phyloP scores from a whole-genome alignment of 805 yeast genomes.

The Grigorovia yakushimaensis region DNA sequence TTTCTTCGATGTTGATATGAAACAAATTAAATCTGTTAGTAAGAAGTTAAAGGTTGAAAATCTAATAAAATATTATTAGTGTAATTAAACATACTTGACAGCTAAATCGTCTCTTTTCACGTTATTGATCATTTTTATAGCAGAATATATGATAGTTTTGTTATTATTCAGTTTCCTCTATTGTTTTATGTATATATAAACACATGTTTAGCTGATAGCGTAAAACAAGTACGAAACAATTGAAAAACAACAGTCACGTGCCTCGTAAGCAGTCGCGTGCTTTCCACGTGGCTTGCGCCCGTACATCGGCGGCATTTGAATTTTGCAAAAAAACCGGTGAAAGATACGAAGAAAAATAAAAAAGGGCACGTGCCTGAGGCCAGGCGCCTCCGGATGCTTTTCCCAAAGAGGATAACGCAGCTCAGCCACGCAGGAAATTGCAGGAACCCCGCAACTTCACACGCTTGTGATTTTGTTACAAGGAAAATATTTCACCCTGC shows the following conservation, averaged over 20 bases:
- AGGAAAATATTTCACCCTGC: no score
- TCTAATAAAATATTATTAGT: no score
- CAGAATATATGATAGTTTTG: no score
- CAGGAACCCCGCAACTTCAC: neutral
- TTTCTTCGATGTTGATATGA: neutral
- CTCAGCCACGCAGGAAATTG: neutral
- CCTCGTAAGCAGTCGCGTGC: neutral
- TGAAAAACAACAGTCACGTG: neutral
- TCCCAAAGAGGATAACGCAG: neutral
- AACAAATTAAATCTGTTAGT: constrained; percentile 10
- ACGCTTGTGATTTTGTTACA: no score
- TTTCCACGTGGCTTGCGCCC: neutral
- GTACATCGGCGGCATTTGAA: neutral
- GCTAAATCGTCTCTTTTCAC: constrained; percentile 31
- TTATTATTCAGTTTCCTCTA: no score
- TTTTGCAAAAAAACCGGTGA: neutral
- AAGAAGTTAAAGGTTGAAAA: neutral
- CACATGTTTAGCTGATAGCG: no score
- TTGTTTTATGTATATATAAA: no score
- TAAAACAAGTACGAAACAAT: no score
- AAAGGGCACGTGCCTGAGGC: neutral
- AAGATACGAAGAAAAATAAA: neutral
- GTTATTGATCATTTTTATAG: constrained; percentile 18
- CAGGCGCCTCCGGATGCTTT: neutral
- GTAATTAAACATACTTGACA: constrained; percentile 27